Base-by-base conservation (phyloP, 495 filamentous ascomycete species). In the Lasiosphaeria hispida region DNA sequence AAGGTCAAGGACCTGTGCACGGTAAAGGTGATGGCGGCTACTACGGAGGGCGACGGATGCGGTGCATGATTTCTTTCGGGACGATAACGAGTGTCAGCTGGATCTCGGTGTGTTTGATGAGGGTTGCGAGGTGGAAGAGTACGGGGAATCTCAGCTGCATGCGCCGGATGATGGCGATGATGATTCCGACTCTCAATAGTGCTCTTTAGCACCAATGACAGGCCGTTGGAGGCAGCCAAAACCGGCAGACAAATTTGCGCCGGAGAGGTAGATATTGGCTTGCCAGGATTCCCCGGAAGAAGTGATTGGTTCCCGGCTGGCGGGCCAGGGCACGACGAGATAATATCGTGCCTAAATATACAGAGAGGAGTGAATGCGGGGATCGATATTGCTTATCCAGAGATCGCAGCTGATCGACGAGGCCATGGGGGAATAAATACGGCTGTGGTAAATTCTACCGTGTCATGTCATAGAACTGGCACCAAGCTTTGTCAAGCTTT, bases 301-400 rank as follows among this genome's bases (percentile, higher is more conserved):
- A 30, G 23, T 37, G 38, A 52, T 38, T 43, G n/a, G 7, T 39
- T 52, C 56, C 56, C 47, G 35, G 11, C 15, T 45, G 36, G 38
- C 40, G 48, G 48, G 38, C 39, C 33, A 15, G 39, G 38, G 42
- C 49, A 38, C 33, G 15, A 19, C 49, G 11, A 18, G 1, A 30
- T 19, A 36, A 53, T 53, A 42, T 51, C 13, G 37, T 40, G 56
- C 56, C 56, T 58, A 58, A 58, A 58, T 58, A 48, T 6, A 11
- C n/a, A 6, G 10, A 4, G 40, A 19, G 19, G 6, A 49, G 19
- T 6, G 10, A 48, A 35, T 54, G 52, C 52, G 52, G 52, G 47
- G 52, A 37, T 43, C 19, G 38, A 38, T 18, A 39, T 30, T 43
- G 43, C 36, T 18, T 37, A 18, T 13, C 14, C 4, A n/a, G 14